Conservation (phyloP, 2,329 filamentous ascomycete genomes). For the Scolecobasidium constrictum region DNA sequence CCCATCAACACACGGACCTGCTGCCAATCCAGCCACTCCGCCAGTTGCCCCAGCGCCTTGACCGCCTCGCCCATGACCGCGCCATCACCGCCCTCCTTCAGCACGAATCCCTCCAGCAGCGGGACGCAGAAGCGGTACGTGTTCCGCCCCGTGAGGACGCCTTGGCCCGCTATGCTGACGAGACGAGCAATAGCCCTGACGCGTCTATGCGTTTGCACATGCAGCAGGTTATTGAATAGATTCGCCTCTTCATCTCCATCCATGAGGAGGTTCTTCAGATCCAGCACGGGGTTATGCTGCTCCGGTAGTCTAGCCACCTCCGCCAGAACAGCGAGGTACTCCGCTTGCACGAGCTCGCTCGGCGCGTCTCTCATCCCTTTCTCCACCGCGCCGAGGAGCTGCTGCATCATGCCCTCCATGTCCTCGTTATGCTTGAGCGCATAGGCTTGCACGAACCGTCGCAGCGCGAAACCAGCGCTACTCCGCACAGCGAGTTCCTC, state of each 20-base stretch:
- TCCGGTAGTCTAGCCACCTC: constrained; percentile 63
- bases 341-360: constrained; percentile 72
- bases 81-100: constrained; percentile 62
- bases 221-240: constrained; percentile 88
- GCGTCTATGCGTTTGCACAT: constrained; percentile 79
- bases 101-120: constrained; percentile 86
- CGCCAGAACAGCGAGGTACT: constrained; percentile 71
- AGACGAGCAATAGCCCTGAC: constrained; percentile 73
- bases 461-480: constrained; percentile 73
- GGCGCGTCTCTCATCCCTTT: constrained; percentile 66
- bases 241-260: constrained; percentile 64
- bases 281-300: constrained; percentile 58
- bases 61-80: constrained; percentile 76
- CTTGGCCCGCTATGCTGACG: constrained; percentile 53
- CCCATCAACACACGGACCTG: constrained; percentile 79
- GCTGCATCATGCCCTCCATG: constrained; percentile 50
- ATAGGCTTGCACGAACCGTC: constrained; percentile 58
- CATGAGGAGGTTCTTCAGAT: constrained; percentile 60
- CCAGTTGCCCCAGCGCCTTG: constrained; percentile 64
- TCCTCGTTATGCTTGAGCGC: constrained; percentile 40
- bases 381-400: constrained; percentile 67
- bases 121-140: constrained; percentile 82
- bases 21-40: constrained; percentile 73
- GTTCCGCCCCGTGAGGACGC: constrained; percentile 57
- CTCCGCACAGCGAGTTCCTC: constrained; percentile 79